Percentiles rank a stretch among this genome's conserved stretches.
Evolutionary conservation across 1,139 yeast genomes (phyloP).

Genomic region (Lodderomyces metapsilosis): DNA sequence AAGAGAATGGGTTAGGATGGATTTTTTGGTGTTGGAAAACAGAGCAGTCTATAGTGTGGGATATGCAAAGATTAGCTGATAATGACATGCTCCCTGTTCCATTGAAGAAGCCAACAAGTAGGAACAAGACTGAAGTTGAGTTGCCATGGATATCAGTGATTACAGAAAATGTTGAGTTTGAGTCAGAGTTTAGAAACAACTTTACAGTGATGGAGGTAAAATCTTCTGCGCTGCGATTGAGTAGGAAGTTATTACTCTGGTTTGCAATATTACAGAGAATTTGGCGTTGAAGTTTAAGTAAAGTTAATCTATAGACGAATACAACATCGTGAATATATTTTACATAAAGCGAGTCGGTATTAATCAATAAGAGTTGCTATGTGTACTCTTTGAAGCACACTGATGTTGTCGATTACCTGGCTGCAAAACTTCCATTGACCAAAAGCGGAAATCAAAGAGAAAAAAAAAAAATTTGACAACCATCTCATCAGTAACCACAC

Average conservation of each 20-base stretch:
- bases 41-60: conserved; percentile 25
- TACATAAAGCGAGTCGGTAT: too few relatives aligned
- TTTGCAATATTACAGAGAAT: not conserved
- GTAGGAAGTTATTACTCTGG: not conserved
- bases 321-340: too few relatives aligned
- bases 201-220: not conserved
- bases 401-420: not conserved
- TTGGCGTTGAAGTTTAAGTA: not conserved
- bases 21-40: conserved; percentile 28
- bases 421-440: conserved; percentile 1
- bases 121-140: not conserved
- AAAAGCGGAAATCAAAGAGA: not conserved
- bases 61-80: conserved; percentile 14
- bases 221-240: not conserved
- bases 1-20: conserved; percentile 21
- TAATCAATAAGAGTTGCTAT: too few relatives aligned
- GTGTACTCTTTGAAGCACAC: too few relatives aligned
- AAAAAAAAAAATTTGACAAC: conserved; percentile 1
- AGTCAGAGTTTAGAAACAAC: too few relatives aligned
- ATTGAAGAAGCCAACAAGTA: not conserved
- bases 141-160: not conserved
- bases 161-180: too few relatives aligned
- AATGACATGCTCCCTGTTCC: conserved; percentile 13
- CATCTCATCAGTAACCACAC: conserved; percentile 8
- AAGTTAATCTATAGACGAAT: too few relatives aligned